phyloP scores from a whole-genome alignment of 2,329 filamentous ascomycete genomes.

The Aspergillus sp. region DNA sequence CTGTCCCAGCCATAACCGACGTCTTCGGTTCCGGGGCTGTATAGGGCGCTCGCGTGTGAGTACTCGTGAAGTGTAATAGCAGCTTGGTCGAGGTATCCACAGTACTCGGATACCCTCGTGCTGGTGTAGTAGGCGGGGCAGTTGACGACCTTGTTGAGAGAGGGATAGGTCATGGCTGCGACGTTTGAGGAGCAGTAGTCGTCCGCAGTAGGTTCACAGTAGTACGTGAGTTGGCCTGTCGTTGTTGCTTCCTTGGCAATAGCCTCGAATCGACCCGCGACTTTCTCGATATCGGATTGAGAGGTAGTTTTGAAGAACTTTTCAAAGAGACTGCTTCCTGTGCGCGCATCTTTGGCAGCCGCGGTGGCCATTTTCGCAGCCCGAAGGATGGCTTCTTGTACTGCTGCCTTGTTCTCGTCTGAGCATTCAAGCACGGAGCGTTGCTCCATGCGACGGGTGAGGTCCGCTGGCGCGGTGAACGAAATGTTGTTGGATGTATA shows the following conservation, averaged over 20 bases:
- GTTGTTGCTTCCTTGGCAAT: conserved; percentile 17
- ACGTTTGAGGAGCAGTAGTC: conserved; percentile 18
- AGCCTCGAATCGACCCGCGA: conserved; percentile 15
- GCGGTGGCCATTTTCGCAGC: conserved; percentile 16
- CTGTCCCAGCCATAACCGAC: conserved; percentile 14
- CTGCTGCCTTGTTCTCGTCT: conserved; percentile 11
- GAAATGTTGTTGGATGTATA: conserved; percentile 16
- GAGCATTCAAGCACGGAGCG: conserved; percentile 16
- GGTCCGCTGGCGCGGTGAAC: conserved; percentile 8
- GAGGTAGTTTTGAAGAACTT: conserved; percentile 18
- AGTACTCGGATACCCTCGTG: conserved; percentile 1
- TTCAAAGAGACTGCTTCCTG: conserved; percentile 10
- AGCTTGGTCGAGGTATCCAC: conserved; percentile 14
- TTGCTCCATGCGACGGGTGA: neutral
- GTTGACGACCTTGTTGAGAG: conserved; percentile 15
- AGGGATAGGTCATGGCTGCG: conserved; percentile 18
- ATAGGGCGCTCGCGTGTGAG: conserved; percentile 14
- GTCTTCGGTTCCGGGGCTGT: conserved; percentile 18
- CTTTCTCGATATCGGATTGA: conserved; percentile 7
- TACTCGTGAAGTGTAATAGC: conserved; percentile 17
- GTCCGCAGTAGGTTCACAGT: conserved; percentile 12
- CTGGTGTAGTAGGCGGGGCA: conserved; percentile 17
- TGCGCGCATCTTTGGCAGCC: conserved; percentile 14
- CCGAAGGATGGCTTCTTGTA: conserved; percentile 11
- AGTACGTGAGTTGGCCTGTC: conserved; percentile 15